Base-by-base conservation (phyloP, 495 filamentous ascomycete species). In the Xylaria cubensis region DNA sequence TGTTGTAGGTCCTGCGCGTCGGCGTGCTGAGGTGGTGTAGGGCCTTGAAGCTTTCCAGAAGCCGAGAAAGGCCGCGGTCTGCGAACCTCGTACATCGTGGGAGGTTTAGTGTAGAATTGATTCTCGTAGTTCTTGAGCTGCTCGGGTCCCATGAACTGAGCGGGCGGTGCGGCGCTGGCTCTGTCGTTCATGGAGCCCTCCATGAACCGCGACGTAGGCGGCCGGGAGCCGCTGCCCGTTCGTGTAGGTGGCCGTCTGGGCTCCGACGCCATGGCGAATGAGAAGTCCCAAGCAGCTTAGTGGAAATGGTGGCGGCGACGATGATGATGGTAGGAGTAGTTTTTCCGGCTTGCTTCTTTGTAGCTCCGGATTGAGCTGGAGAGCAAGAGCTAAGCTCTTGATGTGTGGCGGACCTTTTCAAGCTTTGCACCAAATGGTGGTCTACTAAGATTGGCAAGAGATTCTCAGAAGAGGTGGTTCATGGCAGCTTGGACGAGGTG, bases 121-220 rank as follows among this genome's bases (percentile, higher is more conserved):
- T 69, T 75, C 76, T 85, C 82, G 73, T 76, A 83, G 3, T 76
- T 71, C 19, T 46, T 75, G 4, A 79, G 63, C 62, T 86, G 82
- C 12, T 84, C 84, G 9, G 87, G 85, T 9, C 83, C 88, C 42
- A 90, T 79, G 75, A 89, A 93, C 53, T 88, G 84, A 41, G 83
- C 80, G 10, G 92, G 92, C 48, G 92, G 92, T 74, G 83, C 88
- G 70, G 91, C 85, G 72, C 91, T 93, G 21, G 87, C 84, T 70
- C 90, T 88, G 78, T 94, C 92, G 77, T 89, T 92, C 92, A 94
- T 94, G 68, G 87, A 92, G 3, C 90, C 92, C 75, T 94, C 92
- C 5, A 90, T 79, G 75, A 94, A 94, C 39, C 88, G 74, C 46
- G 77, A 79, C 13, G 76, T 79, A 5, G 77, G 73, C 56, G 77